Conservation (phyloP, 768 basidiomycete genomes). For the Tubosaeta sp. region DNA sequence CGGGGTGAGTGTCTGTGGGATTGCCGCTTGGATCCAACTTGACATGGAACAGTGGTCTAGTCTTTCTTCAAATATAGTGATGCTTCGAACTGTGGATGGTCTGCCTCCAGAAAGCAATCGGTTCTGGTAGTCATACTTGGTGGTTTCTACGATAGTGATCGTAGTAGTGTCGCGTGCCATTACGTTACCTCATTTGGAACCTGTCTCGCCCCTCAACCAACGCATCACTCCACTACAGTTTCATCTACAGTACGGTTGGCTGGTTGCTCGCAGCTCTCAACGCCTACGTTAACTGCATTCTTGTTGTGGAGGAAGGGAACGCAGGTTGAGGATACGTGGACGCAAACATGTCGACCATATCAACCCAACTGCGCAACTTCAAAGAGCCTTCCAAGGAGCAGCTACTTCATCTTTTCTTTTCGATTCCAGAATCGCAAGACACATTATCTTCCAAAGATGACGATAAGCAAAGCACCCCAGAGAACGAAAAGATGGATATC, state of each 20-base stretch:
- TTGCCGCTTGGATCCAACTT: background rate
- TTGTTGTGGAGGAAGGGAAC: background rate
- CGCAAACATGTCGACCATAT: slow-evolving; percentile 68
- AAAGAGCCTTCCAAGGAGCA: slow-evolving; percentile 92
- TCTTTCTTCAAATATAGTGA: slow-evolving; percentile 37
- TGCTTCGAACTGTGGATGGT: slow-evolving; percentile 33
- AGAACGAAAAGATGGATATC: slow-evolving; percentile 75
- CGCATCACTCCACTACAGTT: background rate
- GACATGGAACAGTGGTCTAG: slow-evolving; percentile 34
- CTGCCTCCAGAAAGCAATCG: slow-evolving; percentile 26
- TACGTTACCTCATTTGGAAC: slow-evolving; percentile 15
- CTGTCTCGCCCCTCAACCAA: slow-evolving; percentile 11
- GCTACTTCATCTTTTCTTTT: slow-evolving; percentile 81
- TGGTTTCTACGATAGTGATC: background rate
- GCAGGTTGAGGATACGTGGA: slow-evolving; percentile 2
- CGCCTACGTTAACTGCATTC: background rate
- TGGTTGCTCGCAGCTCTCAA: background rate
- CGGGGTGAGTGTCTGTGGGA: slow-evolving; percentile 35
- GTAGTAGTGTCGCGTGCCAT: no score
- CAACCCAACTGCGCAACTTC: slow-evolving; percentile 84
- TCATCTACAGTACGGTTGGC: slow-evolving; percentile 1
- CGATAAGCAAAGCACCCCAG: slow-evolving; percentile 30
- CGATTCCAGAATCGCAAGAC: slow-evolving; percentile 51
- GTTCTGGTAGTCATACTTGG: slow-evolving; percentile 29
- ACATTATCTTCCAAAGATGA: slow-evolving; percentile 17